Evolutionary conservation across 2,329 filamentous ascomycete species (phyloP), one percentile per base, ranked within the genome.

Genomic region (Colletotrichum noveboracense): DNA sequence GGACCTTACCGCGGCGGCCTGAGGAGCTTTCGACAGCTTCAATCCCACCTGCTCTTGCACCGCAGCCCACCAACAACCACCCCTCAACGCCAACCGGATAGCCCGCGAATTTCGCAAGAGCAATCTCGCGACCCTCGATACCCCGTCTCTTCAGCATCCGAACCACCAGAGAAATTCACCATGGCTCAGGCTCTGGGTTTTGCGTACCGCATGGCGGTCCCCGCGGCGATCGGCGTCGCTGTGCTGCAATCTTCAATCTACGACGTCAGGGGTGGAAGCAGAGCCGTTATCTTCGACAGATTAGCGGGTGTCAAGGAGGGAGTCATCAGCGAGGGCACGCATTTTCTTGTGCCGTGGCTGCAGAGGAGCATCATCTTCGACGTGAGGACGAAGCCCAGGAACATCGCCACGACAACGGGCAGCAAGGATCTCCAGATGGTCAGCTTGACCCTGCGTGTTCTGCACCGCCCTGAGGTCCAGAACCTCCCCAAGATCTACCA

Each of bases 351-450:
- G 48, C 97, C 97, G 9, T 99, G 97, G 97, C 88, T 99, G 84
- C 97, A 99, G 87, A 94, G 93, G 86, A 95, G 94, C 81, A 96
- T 99, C 87, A 90, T 98, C 84, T 99, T 98, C 85, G 97, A 99
- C 88, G 97, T 99, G 79, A 94, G 97, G 78, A 99, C 97, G 74
- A 97, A 98, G 91, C 97, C 97, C 77, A 92, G 97, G 84, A 98
- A 98, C 86, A 98, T 99, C 85, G 95, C 94, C 79, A 99, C 97
- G 32, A 99, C 97, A 28, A 99, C 97, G 14, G 97, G 97, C 75
- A 96, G 94, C 91, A 99, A 99, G 92, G 97, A 99, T 88, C 87
- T 99, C 90, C 97, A 99, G 89, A 99, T 99, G 97, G 97, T 99
- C 83, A 98, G 96, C 91, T 91, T 99, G 90, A 99, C 97, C 70